Conservation (phyloP, 176 grass and related monocot genomes). For the Typha latifolia region DNA sequence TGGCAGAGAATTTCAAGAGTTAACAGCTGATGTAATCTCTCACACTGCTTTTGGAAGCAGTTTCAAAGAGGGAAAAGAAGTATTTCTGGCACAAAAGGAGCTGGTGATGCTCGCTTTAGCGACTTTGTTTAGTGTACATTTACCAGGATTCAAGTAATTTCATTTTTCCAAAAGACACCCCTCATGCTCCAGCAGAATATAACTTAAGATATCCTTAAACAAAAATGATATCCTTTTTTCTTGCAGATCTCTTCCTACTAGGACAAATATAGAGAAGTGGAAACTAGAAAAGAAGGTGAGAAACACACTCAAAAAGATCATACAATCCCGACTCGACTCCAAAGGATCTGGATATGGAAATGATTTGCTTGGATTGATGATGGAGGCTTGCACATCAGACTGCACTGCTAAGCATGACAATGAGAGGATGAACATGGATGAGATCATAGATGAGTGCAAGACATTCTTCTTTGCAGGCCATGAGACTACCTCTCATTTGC, state of each 20-base stretch:
- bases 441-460: constrained; percentile 65
- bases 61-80: constrained; percentile 29
- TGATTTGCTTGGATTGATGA: constrained; percentile 52
- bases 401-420: background rate
- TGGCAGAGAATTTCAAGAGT: constrained; percentile 12
- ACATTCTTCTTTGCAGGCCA: constrained; percentile 54
- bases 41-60: constrained; percentile 33
- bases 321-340: constrained; percentile 15
- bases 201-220: too few relatives aligned
- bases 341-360: constrained; percentile 15
- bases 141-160: constrained; percentile 32
- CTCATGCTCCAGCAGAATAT: background rate
- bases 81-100: constrained; percentile 30
- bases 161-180: background rate
- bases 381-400: constrained; percentile 14
- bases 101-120: constrained; percentile 16
- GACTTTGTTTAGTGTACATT: constrained; percentile 17
- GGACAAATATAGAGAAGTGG: constrained; percentile 19
- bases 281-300: constrained; percentile 33
- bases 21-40: constrained; percentile 41
- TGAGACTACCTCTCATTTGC: constrained; percentile 39
- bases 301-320: constrained; percentile 25
- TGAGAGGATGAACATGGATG: constrained; percentile 33
- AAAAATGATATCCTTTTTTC: background rate
- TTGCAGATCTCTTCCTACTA: constrained; percentile 33